Evolutionary conservation across 306 rosid genomes (phyloP).

Genomic region (Hippophae tibetana): DNA sequence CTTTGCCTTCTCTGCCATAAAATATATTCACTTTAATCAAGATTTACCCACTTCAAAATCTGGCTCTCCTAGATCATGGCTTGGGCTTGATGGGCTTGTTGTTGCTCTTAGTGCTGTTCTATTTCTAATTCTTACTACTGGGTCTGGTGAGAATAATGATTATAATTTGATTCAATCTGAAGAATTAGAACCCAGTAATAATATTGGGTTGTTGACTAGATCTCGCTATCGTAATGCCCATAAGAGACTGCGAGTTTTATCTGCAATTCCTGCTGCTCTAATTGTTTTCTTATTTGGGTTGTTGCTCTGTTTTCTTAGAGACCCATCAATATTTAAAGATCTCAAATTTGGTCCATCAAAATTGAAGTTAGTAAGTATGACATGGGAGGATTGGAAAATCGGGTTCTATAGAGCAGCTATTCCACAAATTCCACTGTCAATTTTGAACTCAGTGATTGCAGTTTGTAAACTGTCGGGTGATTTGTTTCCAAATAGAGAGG

Average conservation of each 20-base stretch:
- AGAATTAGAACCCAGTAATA: background rate
- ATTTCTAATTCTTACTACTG: slow-evolving; percentile 55
- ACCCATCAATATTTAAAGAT: slow-evolving; percentile 37
- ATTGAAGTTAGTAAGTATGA: slow-evolving; percentile 25
- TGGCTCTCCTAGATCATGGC: slow-evolving; percentile 44
- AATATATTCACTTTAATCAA: slow-evolving; percentile 58
- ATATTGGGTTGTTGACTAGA: background rate
- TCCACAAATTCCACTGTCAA: slow-evolving; percentile 65
- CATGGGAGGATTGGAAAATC: slow-evolving; percentile 62
- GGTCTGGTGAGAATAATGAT: slow-evolving; percentile 38
- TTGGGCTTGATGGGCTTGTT: slow-evolving; percentile 49
- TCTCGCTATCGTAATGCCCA: background rate
- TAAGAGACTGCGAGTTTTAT: slow-evolving; percentile 27
- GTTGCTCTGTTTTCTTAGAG: slow-evolving; percentile 43
- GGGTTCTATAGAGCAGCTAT: slow-evolving; percentile 65
- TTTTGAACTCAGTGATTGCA: slow-evolving; percentile 68
- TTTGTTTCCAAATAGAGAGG: slow-evolving; percentile 62
- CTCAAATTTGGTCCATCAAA: slow-evolving; percentile 53
- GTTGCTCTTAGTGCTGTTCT: slow-evolving; percentile 38
- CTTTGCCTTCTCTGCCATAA: slow-evolving; percentile 68
- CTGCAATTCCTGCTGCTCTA: slow-evolving; percentile 51
- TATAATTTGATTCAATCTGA: background rate
- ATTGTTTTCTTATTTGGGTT: slow-evolving; percentile 51
- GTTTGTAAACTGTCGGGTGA: slow-evolving; percentile 73
- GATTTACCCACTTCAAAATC: slow-evolving; percentile 41